Base-by-base conservation (phyloP, 225 moss, liverwort and hornwort genomes). In the Bryum argenteum region DNA sequence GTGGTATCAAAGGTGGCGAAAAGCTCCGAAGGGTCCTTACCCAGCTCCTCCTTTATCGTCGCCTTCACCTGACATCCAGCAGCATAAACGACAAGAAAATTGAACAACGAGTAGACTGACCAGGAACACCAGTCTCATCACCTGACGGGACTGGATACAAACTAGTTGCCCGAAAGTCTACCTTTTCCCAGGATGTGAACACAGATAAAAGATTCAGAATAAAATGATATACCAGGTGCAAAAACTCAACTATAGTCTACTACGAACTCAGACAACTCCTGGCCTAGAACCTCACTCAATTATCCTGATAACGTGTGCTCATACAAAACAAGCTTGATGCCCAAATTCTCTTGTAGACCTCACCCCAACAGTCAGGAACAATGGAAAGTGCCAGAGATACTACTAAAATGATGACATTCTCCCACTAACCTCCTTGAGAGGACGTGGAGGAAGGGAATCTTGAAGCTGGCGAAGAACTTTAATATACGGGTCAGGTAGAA, bases 401-500 rank as follows among this genome's bases (percentile, higher is more conserved):
- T 55, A 38, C 48, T 47, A 20, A 41, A 18, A 22, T 52, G 22
- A 50, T 62, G 57, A 14, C 33, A 3, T 52, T 28, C 71, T 65
- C 47, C 18, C 44, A 79, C 82, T 48, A 55, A 96, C 96, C 93
- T 96, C 96, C 45, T 79, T 66, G 1, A 91, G 43, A 67, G 93
- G 82, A 53, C 96, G 91, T 7, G 96, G 85, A 67, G 96, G 96
- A 10, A 96, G 86, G 12, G 96, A 96, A 79, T 96, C 96, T 76
- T 96, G 96, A 26, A 96, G 91, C 77, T 82, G 84, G 33, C 88
- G 91, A 81, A 96, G 90, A 73, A 79, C 77, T 50, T 66, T 63
- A 21, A 96, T 82, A n/a, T 96, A 96, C 7, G 96, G 83, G 41
- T 87, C 81, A 42, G 96, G 96, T 65, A 96, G 83, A 18, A 96